phyloP scores from a whole-genome alignment of 2,329 filamentous ascomycete genomes.

The Rachicladosporium sp. region DNA sequence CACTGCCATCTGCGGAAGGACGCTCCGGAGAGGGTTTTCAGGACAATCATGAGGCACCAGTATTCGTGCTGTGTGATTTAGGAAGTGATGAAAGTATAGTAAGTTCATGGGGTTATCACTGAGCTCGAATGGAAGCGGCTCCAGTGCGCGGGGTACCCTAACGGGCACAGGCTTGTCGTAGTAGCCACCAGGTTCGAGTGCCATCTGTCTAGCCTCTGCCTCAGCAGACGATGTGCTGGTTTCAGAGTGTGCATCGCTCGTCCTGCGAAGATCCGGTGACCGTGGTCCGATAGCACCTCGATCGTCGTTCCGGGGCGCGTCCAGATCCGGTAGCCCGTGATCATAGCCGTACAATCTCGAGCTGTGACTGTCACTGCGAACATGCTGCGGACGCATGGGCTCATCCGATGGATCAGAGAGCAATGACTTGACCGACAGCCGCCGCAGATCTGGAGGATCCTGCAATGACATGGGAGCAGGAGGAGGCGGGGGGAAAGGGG shows the following conservation, averaged over 20 bases:
- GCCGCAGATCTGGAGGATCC: constrained; percentile 33
- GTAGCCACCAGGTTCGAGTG: constrained; percentile 51
- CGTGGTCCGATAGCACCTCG: constrained; percentile 43
- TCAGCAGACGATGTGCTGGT: constrained; percentile 16
- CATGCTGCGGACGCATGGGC: no score
- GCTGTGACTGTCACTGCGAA: constrained; percentile 6
- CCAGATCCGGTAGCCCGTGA: constrained; percentile 55
- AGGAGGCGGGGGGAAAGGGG: constrained; percentile 14
- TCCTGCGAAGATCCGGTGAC: constrained; percentile 21
- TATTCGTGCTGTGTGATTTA: constrained; percentile 67
- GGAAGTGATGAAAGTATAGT: constrained; percentile 60
- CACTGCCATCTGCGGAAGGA: constrained; percentile 56
- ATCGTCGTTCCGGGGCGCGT: constrained; percentile 61
- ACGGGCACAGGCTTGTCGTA: constrained; percentile 59
- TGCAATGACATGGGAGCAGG: constrained; percentile 12
- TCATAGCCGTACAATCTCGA: constrained; percentile 55
- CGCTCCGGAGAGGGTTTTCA: constrained; percentile 47
- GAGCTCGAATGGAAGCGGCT: constrained; percentile 44
- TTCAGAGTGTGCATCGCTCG: constrained; percentile 19
- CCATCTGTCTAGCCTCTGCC: constrained; percentile 28
- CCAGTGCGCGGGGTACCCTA: constrained; percentile 45
- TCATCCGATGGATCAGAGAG: constrained; percentile 40
- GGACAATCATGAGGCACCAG: constrained; percentile 50
- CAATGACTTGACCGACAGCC: constrained; percentile 55
- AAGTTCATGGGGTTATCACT: constrained; percentile 68